phyloP scores from a whole-genome alignment of 106 monocot species.

The Dioscorea alata region DNA sequence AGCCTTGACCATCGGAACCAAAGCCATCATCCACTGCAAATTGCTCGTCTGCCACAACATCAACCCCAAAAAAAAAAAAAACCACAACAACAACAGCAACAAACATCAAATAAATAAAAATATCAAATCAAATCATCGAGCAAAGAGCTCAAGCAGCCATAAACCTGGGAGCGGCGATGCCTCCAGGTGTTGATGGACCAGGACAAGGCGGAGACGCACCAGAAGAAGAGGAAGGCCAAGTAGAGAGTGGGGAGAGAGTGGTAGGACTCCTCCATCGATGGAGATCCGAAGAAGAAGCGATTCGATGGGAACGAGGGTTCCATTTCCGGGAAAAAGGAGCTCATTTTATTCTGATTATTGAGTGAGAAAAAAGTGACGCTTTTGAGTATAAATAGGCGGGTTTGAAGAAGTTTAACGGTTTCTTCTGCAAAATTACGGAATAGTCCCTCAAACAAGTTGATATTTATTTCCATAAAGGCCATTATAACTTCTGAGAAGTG shows the following conservation, averaged over 20 bases:
- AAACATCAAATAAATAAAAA: background rate
- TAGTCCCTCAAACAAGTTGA: background rate
- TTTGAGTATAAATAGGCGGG: background rate
- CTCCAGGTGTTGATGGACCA: constrained; percentile 66
- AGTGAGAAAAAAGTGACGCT: background rate
- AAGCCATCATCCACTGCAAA: constrained; percentile 69
- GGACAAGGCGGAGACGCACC: constrained; percentile 50
- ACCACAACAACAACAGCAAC: background rate
- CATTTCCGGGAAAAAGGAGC: too few relatives aligned
- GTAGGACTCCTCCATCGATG: constrained; percentile 40
- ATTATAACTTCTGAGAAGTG: background rate
- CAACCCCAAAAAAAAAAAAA: background rate
- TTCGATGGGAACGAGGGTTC: background rate
- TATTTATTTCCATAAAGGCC: background rate
- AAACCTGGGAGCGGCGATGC: constrained; percentile 64
- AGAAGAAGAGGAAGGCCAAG: constrained; percentile 48
- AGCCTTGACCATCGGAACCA: constrained; percentile 66
- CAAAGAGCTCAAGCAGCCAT: background rate
- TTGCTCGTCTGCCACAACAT: constrained; percentile 51
- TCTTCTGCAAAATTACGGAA: background rate
- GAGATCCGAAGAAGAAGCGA: background rate
- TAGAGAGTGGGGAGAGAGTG: constrained; percentile 60
- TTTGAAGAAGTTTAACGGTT: background rate
- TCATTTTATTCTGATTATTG: background rate
- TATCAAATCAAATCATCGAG: background rate